Evolutionary conservation across 495 filamentous ascomycete genomes (phyloP), one percentile per base, ranked within the genome.

Genomic region (Peziza echinospora): DNA sequence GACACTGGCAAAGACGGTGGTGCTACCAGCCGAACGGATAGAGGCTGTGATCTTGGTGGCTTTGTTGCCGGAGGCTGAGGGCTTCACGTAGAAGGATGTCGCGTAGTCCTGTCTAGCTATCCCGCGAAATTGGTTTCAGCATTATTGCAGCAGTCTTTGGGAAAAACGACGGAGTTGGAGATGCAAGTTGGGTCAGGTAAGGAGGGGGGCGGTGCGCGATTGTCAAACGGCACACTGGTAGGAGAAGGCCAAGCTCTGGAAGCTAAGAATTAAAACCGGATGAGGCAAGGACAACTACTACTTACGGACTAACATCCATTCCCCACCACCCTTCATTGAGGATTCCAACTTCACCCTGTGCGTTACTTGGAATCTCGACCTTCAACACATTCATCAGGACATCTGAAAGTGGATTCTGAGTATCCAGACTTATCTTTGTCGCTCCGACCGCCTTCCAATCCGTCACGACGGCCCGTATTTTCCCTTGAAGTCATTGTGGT

Each of bases 321-420:
- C 76, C 76, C 60, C 72, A 74, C 53, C 68, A 79, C 1, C 76
- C 76, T 9, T 64, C 62, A 47, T 80, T 78, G 24, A 60, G 62
- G 43, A 78, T 69, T 4, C 76, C 76, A 2, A 75, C 64, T 21
- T 65, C 62, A 0, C 63, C 60, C 0, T 49, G 26, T 5, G 54
- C 61, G 16, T 54, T 54, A 8, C 49, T 44, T 3, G 62, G 51
- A 9, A 68, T 62, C 21, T 55, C 60, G 3, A 84, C 73, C 16
- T 68, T 67, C 54, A 82, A 60, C 0, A 76, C 79, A 10, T 68
- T 71, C 5, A 65, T 65, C 24, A 83, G 64, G 43, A 61, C 70
- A 11, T 65, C 54, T 40, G 69, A 81, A 40, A 68, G 65, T 22
- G 65, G 70, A 24, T 64, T 53, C 6, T 63, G 58, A 7, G 65